Conservation (phyloP, 129 eudicot genomes). For the Arctium lappa region DNA sequence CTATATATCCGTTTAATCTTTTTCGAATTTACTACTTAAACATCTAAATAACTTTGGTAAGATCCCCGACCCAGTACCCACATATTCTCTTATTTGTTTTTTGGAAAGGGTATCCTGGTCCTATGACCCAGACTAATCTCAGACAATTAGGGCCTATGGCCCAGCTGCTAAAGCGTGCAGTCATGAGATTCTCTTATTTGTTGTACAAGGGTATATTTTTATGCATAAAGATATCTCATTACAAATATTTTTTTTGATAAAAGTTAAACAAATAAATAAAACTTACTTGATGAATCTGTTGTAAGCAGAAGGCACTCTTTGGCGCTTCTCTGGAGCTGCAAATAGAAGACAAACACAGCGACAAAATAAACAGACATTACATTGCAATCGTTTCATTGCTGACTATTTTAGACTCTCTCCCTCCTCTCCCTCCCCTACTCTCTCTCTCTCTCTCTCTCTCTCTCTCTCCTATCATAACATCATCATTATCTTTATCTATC, state of each 20-base stretch:
- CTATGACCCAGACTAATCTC: too few relatives aligned
- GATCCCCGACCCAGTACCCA: not conserved
- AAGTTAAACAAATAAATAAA: not conserved
- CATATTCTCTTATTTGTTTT: conserved; percentile 9
- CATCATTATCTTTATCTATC: conserved; percentile 68
- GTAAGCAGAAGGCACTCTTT: conserved; percentile 99
- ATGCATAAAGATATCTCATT: not conserved
- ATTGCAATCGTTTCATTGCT: conserved; percentile 46
- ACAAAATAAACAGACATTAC: conserved; percentile 43
- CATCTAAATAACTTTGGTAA: not conserved
- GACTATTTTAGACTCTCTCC: conserved; percentile 36
- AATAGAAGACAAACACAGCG: conserved; percentile 36
- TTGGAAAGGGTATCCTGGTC: too few relatives aligned
- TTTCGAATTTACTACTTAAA: too few relatives aligned
- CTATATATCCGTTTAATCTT: too few relatives aligned
- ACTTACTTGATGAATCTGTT: conserved; percentile 98
- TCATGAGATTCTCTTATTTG: conserved; percentile 9
- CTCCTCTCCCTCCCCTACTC: conserved; percentile 17
- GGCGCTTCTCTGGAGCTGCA: conserved; percentile 99
- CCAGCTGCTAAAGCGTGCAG: too few relatives aligned
- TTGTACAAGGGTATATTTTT: conserved; percentile 5
- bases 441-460: conserved; percentile 19
- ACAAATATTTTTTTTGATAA: not conserved
- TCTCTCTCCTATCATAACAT: conserved; percentile 50
- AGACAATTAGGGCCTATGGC: too few relatives aligned